Conservation (phyloP, 2,329 filamentous ascomycete species). For the Thelonectria discophora region DNA sequence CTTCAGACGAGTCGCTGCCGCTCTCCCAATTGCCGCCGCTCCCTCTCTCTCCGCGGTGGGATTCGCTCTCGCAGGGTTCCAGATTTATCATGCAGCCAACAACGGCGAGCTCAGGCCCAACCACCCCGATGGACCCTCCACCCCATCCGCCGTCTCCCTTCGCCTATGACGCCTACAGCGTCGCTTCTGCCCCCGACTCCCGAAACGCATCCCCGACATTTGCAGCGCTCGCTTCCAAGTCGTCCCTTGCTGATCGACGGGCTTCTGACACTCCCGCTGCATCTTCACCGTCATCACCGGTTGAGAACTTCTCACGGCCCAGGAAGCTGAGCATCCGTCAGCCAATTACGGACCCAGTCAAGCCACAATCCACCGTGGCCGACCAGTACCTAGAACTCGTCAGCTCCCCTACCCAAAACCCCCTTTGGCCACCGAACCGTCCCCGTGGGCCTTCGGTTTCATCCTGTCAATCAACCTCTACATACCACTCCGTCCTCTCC, state of each 20-base stretch:
- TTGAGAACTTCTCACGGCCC: slow-evolving; percentile 69
- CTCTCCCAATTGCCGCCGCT: slow-evolving; percentile 46
- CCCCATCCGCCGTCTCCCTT: slow-evolving; percentile 40
- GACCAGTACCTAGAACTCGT: slow-evolving; percentile 45
- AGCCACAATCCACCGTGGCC: slow-evolving; percentile 42
- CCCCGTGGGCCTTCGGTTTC: slow-evolving; percentile 58
- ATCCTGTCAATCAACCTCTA: slow-evolving; percentile 56
- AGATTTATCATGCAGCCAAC: slow-evolving; percentile 41
- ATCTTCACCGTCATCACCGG: slow-evolving; percentile 51
- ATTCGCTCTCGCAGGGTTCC: slow-evolving; percentile 47
- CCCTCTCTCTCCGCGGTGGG: slow-evolving; percentile 57
- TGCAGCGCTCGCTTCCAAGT: slow-evolving; percentile 42
- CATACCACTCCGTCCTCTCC: slow-evolving; percentile 52
- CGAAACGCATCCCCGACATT: slow-evolving; percentile 45
- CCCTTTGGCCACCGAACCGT: slow-evolving; percentile 52
- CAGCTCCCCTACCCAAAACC: slow-evolving; percentile 41
- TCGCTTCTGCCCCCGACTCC: slow-evolving; percentile 33
- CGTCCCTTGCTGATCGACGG: slow-evolving; percentile 47
- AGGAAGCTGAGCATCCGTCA: slow-evolving; percentile 63
- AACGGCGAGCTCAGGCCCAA: slow-evolving; percentile 31
- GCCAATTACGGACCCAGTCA: slow-evolving; percentile 47
- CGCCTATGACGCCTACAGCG: slow-evolving; percentile 36
- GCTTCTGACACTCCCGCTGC: slow-evolving; percentile 50
- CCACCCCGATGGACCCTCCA: slow-evolving; percentile 39
- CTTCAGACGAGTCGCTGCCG: slow-evolving; percentile 35